Base-by-base conservation (phyloP, 2,329 filamentous ascomycete genomes). In the Botrytis fragariae region DNA sequence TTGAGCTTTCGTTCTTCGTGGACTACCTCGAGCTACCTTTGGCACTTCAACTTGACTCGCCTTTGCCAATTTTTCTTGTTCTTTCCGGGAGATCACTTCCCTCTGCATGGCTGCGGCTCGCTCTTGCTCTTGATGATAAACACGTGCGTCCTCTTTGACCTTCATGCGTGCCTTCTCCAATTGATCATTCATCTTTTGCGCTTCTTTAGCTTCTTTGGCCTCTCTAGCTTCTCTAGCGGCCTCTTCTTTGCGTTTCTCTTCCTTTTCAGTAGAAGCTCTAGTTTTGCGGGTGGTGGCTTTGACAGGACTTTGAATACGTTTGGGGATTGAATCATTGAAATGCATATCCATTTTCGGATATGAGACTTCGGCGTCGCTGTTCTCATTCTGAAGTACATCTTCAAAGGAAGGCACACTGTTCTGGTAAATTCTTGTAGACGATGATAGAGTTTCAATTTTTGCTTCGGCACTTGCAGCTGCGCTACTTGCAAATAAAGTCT, bases 401-500 rank as follows among this genome's bases (percentile, higher is more conserved):
- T 89, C 86, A 0, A 85, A 84, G 1, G 89, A 89, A 7, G 83
- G 81, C 2, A 81, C 82, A 2, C 82, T 72, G 63, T 86, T 83
- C 12, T 84, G 76, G 20, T 82, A 86, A 2, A 88, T 79, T 22
- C 85, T 84, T 22, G 82, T 81, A 9, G 88, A 86, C 4, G 89
- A 86, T 6, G 89, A 90, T 32, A 89, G 79, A 10, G 90, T 79
- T 5, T 86, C 86, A 0, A 86, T 85, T 77, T 90, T 91, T 12
- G 87, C 87, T 77, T 91, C 89, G 0, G 89, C 89, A 77, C 88
- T 91, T 54, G 88, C 83, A 25, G 86, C 88, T 4, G 89, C 89
- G 77, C 89, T 95, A 77, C 92, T 97, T 29, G 92, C 93, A 75
- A 98, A 91, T 67, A 98, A 88, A 22, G 92, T 93, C 81, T 93